Base-by-base conservation (phyloP, 305 asterid species). In the Fraxinus velutina region DNA sequence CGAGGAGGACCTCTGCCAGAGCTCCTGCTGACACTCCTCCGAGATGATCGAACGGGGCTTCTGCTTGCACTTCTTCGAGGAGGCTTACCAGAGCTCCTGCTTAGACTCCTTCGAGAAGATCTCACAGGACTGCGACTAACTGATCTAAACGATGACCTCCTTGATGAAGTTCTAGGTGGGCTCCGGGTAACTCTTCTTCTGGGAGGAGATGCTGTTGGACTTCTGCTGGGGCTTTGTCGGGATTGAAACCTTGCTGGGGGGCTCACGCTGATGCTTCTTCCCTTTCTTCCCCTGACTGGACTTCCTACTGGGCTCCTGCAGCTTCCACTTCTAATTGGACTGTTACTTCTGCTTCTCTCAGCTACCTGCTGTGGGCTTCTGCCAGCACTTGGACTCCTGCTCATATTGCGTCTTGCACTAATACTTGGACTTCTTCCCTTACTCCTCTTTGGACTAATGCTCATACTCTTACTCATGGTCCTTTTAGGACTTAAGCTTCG, bases 381-480 rank as follows among this genome's bases (percentile, higher is more conserved):
- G 80, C 94, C 87, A 75, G 83, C 86, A 86, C 91, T 89, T 44
- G 87, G 91, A 79, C 93, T 93, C 86, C 91, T 84, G 86, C 93
- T 89, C 84, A 85, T 60, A 79, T 86, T 83, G 71, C 83, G 90
- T 44, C 83, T 84, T 39, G 92, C 84, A 85, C 86, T 86, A 34
- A 82, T 75, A 79, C 85, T 87, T 32, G 84, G 89, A 78, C 96
- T 94, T 86, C 89, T 86, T 83, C 87, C 89, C 70, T 78, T 84
- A 84, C 83, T 86, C 84, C 92, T 89, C 81, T 81, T 84, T 21
- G 99, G 98, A 86, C 99, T 95, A 70, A 93, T 89, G 90, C 99
- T 95, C 97, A 90, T 92, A 86, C 99, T 95, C 94, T 90, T 91
- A 79, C 94, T 93, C 89, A 82, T 64, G 75, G 91, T 80, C 87